Percentiles rank a stretch among this genome's conserved stretches.
Evolutionary conservation across 2,329 filamentous ascomycete species (phyloP).

Genomic region (Coniosporium tulheliwenetii): DNA sequence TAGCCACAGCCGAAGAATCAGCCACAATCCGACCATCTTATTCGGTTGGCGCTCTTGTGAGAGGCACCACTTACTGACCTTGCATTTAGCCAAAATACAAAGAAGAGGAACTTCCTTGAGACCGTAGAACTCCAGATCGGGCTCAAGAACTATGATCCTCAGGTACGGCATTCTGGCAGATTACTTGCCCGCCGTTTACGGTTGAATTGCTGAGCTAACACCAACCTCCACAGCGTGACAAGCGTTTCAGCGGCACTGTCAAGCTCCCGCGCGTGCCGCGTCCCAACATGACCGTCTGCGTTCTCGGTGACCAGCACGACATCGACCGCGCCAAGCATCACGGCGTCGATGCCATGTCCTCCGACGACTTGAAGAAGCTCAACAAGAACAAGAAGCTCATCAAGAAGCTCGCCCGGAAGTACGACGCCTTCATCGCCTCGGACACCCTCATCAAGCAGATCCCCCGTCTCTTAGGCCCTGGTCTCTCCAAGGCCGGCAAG

Average conservation of each 20-base stretch:
- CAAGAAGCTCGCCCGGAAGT: slow-evolving; percentile 99
- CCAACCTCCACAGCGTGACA: slow-evolving; percentile 70
- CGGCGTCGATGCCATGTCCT: slow-evolving; percentile 94
- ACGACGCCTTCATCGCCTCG: slow-evolving; percentile 97
- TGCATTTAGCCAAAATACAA: slow-evolving; percentile 15
- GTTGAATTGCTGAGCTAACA: slow-evolving; percentile 99
- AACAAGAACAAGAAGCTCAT: slow-evolving; percentile 99
- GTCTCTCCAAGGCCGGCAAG: slow-evolving; percentile 98
- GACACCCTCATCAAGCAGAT: slow-evolving; percentile 99
- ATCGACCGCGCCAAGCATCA: slow-evolving; percentile 99
- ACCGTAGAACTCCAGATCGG: slow-evolving; percentile 51
- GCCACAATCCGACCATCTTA: too few relatives aligned
- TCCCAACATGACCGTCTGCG: slow-evolving; percentile 79
- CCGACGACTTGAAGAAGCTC: slow-evolving; percentile 99
- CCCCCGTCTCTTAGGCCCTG: slow-evolving; percentile 95
- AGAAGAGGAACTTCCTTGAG: slow-evolving; percentile 27
- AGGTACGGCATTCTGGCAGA: slow-evolving; percentile 41
- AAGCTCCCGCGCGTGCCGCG: slow-evolving; percentile 83
- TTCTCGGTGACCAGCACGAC: slow-evolving; percentile 92
- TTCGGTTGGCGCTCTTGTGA: too few relatives aligned
- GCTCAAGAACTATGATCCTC: slow-evolving; percentile 44
- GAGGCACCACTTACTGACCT: too few relatives aligned
- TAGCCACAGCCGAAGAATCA: too few relatives aligned
- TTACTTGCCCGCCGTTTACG: slow-evolving; percentile 36
- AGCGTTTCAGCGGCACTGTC: slow-evolving; percentile 99